phyloP scores from a whole-genome alignment of 2,329 filamentous ascomycete species.

The Coleophoma eucalyptorum region DNA sequence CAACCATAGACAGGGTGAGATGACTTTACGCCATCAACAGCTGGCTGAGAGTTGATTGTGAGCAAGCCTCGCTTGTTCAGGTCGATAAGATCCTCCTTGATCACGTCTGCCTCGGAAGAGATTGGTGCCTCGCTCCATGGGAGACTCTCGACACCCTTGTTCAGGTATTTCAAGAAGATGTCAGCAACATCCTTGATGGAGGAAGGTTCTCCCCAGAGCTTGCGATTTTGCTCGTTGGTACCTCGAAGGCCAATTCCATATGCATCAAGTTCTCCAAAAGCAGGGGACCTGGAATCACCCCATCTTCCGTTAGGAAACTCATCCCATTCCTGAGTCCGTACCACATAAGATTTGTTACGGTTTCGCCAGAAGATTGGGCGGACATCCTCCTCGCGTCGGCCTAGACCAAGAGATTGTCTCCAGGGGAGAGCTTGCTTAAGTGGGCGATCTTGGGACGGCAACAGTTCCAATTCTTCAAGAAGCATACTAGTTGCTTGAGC shows the following conservation, averaged over 20 bases:
- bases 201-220: slow-evolving; percentile 86
- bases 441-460: slow-evolving; percentile 73
- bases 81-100: slow-evolving; percentile 72
- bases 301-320: slow-evolving; percentile 98
- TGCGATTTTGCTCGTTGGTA: slow-evolving; percentile 92
- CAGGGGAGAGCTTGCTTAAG: slow-evolving; percentile 90
- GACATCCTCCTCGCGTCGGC: slow-evolving; percentile 88
- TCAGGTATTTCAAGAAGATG: slow-evolving; percentile 82
- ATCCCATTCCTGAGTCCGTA: slow-evolving; percentile 96
- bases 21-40: slow-evolving; percentile 87
- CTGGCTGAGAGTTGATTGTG: slow-evolving; percentile 96
- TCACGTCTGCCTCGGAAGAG: slow-evolving; percentile 73
- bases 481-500: slow-evolving; percentile 93
- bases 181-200: slow-evolving; percentile 76
- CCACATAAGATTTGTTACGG: slow-evolving; percentile 90
- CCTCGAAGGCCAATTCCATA: slow-evolving; percentile 94
- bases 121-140: slow-evolving; percentile 95
- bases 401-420: slow-evolving; percentile 89
- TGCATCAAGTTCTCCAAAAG: slow-evolving; percentile 90
- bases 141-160: slow-evolving; percentile 74
- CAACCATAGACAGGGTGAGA: slow-evolving; percentile 85
- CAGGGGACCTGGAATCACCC: slow-evolving; percentile 94
- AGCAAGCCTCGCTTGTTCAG: slow-evolving; percentile 85
- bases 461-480: slow-evolving; percentile 80
- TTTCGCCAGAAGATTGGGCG: slow-evolving; percentile 99